A percentile compares a stretch with the other conserved stretches of the same genome.
Evolutionary conservation across 106 monocot species (phyloP).

Genomic region (Gastrodia elata): DNA sequence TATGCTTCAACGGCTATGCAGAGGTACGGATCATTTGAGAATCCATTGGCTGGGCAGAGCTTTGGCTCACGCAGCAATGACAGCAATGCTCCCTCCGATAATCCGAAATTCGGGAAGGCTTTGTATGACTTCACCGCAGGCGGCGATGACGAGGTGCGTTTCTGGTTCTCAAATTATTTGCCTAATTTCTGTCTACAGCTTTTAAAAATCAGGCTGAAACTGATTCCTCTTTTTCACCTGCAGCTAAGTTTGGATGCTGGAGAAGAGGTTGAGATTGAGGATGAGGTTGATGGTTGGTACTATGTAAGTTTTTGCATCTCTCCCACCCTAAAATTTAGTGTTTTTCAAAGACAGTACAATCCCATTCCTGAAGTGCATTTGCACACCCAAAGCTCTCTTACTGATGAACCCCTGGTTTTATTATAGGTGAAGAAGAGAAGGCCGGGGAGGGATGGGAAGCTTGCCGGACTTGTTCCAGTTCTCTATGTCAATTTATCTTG

Average conservation of each 20-base stretch:
- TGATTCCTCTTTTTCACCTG: conserved; percentile 7
- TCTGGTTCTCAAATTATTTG: no score
- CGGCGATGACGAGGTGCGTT: conserved; percentile 99
- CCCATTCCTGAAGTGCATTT: no score
- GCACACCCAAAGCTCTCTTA: neutral
- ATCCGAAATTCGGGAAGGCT: conserved; percentile 78
- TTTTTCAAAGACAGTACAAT: no score
- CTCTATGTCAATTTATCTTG: conserved; percentile 66
- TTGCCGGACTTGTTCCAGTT: conserved; percentile 89
- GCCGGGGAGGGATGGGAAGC: conserved; percentile 91
- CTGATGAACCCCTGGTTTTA: neutral
- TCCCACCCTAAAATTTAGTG: neutral
- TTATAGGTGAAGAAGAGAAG: conserved; percentile 91
- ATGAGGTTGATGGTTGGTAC: conserved; percentile 98
- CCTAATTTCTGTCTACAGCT: no score
- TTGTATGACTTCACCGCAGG: conserved; percentile 96
- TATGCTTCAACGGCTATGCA: conserved; percentile 52
- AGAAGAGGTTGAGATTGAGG: conserved; percentile 94
- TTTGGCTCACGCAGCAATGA: conserved; percentile 49
- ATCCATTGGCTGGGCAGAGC: conserved; percentile 72
- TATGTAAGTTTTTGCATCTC: conserved; percentile 60
- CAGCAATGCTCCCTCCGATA: conserved; percentile 32
- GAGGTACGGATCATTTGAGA: conserved; percentile 84
- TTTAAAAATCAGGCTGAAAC: neutral
- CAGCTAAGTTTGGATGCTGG: conserved; percentile 82